Base-by-base conservation (phyloP, 331 rosid genomes). In the Quercus lobata region DNA sequence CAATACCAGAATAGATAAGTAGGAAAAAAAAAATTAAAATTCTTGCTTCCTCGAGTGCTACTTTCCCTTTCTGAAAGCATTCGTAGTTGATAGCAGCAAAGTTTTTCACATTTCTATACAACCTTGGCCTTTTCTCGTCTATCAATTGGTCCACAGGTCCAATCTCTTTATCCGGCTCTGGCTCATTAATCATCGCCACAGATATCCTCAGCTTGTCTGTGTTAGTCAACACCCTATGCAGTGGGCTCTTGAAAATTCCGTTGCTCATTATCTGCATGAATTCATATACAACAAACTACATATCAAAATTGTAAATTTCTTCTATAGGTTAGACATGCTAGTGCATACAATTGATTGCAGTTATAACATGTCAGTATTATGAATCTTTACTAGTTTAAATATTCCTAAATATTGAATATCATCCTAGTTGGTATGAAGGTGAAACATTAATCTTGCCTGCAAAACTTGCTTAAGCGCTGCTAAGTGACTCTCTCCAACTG, bases 221-320 rank as follows among this genome's bases (percentile, higher is more conserved):
- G 80, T 87, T 80, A 46, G 89, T 85, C 78, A 80, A 68, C 72
- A 85, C 91, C 79, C 87, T 87, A 49, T 85, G 91, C 81, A 75
- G 32, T 65, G 86, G 84, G 19, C 91, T 87, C 85, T 85, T 82
- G 85, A 87, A 85, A 74, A 85, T 80, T 61, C 89, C 89, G 62
- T 85, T 87, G 66, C 87, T 85, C 86, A 87, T 83, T 19, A 85
- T 87, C 91, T 87, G 84, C 80, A 82, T 71, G 27, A 61, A 65
- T 60, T 60, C 68, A 60, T 24, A 44, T 2, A 44, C 15, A 44
- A 44, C 52, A 44, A 10, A 2, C 14, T 44, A 10, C 11, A 44
- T 44, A 44, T 44, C 52, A 17, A 57, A 17, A 14, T 44, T 44
- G 52, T 44, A 44, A 8, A 44, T 44, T 44, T 10, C 15, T 44